phyloP scores from a whole-genome alignment of 495 filamentous ascomycete species.

The Mycothermus thermophilus region DNA sequence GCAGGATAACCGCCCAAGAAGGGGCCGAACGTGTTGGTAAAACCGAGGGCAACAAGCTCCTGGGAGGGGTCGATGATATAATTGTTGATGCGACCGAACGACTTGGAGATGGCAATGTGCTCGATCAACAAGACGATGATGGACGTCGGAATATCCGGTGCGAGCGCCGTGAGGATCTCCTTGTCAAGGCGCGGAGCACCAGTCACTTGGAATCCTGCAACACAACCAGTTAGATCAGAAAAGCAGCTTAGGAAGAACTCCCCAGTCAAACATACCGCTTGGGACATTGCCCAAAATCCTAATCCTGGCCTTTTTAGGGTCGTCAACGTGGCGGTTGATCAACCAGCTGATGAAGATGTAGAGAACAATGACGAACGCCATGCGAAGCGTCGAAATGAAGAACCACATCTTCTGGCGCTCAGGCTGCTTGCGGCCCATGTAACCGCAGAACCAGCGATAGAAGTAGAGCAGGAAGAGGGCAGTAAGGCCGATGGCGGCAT shows the following conservation, averaged over 20 bases:
- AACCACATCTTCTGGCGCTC: constrained; percentile 26
- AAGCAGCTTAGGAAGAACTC: not conserved
- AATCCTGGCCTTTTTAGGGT: constrained; percentile 22
- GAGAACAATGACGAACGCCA: constrained; percentile 31
- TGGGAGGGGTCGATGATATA: constrained; percentile 42
- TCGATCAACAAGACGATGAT: constrained; percentile 40
- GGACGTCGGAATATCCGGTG: constrained; percentile 22
- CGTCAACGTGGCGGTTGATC: constrained; percentile 18
- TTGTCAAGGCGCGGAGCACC: constrained; percentile 23
- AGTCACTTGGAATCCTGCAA: constrained; percentile 28
- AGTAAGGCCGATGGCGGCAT: constrained; percentile 39
- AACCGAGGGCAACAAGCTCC: constrained; percentile 41
- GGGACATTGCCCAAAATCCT: constrained; percentile 30
- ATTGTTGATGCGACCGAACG: constrained; percentile 40
- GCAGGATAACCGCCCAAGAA: constrained; percentile 41
- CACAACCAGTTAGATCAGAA: too few species aligned
- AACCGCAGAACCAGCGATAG: constrained; percentile 31
- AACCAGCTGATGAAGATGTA: constrained; percentile 31
- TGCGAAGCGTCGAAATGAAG: constrained; percentile 32
- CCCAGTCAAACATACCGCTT: constrained; percentile 20
- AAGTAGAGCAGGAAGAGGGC: constrained; percentile 37
- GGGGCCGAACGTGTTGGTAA: constrained; percentile 37
- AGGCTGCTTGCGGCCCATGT: constrained; percentile 29
- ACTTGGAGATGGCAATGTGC: constrained; percentile 42
- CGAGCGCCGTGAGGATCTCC: constrained; percentile 21